These are phyloP conservation scores for Physcomitrellopsis africana DNA, from an alignment of 225 moss, liverwort and hornwort species.

Conservation along the genomic window DNA sequence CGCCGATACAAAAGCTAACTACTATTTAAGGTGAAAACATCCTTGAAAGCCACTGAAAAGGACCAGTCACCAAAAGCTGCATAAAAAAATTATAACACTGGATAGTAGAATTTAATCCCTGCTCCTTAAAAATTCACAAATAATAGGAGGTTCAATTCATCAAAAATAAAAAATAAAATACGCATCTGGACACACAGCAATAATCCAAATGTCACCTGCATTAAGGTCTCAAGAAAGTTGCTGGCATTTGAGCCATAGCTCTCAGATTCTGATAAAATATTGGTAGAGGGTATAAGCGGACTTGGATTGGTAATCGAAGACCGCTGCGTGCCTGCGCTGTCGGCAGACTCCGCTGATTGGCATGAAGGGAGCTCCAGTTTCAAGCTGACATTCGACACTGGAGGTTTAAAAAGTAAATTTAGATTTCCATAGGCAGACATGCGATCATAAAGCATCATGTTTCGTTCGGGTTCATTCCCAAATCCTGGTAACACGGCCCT, in stretches of 20 bases:
- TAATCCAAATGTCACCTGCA: slow-evolving; percentile 55
- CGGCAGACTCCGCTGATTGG: slow-evolving; percentile 99
- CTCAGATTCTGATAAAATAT: slow-evolving; percentile 77
- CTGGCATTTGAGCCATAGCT: slow-evolving; percentile 78
- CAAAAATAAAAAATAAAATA: slow-evolving; percentile 1
- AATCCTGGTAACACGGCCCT: slow-evolving; percentile 71
- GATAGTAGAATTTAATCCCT: neutral
- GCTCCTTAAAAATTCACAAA: neutral
- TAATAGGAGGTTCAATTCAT: neutral
- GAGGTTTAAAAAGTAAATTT: slow-evolving; percentile 72
- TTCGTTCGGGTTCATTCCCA: slow-evolving; percentile 78
- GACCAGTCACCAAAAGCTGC: neutral
- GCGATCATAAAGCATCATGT: slow-evolving; percentile 67
- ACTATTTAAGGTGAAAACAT: neutral
- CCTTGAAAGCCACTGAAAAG: neutral
- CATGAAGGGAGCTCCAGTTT: slow-evolving; percentile 99
- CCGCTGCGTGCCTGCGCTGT: slow-evolving; percentile 84
- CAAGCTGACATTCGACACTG: slow-evolving; percentile 80
- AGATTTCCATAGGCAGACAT: slow-evolving; percentile 67
- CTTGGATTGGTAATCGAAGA: slow-evolving; percentile 73
- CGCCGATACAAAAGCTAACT: neutral
- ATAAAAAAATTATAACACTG: neutral
- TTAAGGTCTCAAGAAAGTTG: slow-evolving; percentile 79
- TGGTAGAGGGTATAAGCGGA: slow-evolving; percentile 67
- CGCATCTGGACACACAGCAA: too few species aligned